phyloP scores from a whole-genome alignment of 148 eudicot species.

The Vaccinium macrocarpon region DNA sequence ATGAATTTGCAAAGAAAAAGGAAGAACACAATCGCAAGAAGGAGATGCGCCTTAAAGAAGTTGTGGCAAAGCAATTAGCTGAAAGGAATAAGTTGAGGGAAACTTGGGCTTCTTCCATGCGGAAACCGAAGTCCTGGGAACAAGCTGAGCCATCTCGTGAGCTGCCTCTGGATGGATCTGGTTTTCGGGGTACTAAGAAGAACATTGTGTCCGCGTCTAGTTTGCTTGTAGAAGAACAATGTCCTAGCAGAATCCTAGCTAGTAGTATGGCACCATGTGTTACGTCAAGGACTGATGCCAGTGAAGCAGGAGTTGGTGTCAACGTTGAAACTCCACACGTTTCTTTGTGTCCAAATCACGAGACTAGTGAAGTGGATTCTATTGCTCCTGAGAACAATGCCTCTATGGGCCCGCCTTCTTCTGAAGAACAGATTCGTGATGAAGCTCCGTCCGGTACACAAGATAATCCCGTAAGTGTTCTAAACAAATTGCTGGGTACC shows the following conservation, averaged over 20 bases:
- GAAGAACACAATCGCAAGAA: slow-evolving; percentile 40
- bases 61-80: slow-evolving; percentile 43
- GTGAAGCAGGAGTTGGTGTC: not conserved
- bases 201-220: slow-evolving; percentile 23
- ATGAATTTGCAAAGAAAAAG: slow-evolving; percentile 38
- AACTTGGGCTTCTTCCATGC: slow-evolving; percentile 31
- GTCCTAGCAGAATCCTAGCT: not conserved
- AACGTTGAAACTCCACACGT: not conserved
- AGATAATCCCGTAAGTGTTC: not conserved
- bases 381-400: slow-evolving; percentile 6
- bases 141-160: slow-evolving; percentile 12
- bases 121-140: slow-evolving; percentile 25
- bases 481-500: not conserved
- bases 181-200: slow-evolving; percentile 9
- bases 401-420: not conserved
- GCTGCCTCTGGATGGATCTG: slow-evolving; percentile 8
- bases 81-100: slow-evolving; percentile 37
- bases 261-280: not conserved
- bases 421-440: not conserved
- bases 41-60: slow-evolving; percentile 33
- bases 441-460: not conserved
- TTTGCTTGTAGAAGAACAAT: slow-evolving; percentile 1
- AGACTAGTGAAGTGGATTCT: not conserved
- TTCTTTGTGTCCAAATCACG: not conserved
- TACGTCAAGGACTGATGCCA: not conserved